phyloP scores from a whole-genome alignment of 805 yeast genomes.

The Teunomyces tritomae region DNA sequence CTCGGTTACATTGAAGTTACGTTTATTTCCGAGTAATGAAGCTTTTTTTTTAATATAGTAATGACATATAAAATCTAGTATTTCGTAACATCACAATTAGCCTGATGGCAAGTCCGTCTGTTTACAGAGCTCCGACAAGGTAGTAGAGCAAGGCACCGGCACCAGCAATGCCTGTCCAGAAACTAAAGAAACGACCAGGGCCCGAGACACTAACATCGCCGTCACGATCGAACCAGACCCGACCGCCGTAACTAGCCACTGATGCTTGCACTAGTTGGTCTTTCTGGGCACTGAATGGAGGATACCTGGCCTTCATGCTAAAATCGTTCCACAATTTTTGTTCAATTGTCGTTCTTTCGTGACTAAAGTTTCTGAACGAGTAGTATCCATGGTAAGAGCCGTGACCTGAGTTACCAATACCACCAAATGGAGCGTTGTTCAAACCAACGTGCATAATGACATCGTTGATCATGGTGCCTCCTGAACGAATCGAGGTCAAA shows the following conservation, averaged over 20 bases:
- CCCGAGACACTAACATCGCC: constrained; percentile 36
- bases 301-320: constrained; percentile 58
- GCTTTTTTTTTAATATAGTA: not conserved
- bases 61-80: not conserved
- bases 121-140: constrained; percentile 8
- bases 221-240: constrained; percentile 38
- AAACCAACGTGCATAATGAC: constrained; percentile 68
- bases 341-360: constrained; percentile 62
- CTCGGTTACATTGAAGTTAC: constrained; percentile 77
- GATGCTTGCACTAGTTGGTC: constrained; percentile 23
- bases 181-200: constrained; percentile 29
- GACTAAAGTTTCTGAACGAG: constrained; percentile 67
- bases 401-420: constrained; percentile 79
- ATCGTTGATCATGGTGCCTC: constrained; percentile 70
- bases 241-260: constrained; percentile 27
- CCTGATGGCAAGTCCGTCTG: too few species aligned
- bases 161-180: constrained; percentile 33
- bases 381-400: constrained; percentile 79
- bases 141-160: constrained; percentile 24
- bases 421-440: constrained; percentile 81
- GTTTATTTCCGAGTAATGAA: constrained; percentile 53
- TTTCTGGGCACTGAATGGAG: constrained; percentile 52
- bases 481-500: constrained; percentile 59
- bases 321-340: constrained; percentile 67
- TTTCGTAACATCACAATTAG: too few species aligned